Evolutionary conservation across 148 eudicot genomes (phyloP).

Genomic region (Bassia scoparia): DNA sequence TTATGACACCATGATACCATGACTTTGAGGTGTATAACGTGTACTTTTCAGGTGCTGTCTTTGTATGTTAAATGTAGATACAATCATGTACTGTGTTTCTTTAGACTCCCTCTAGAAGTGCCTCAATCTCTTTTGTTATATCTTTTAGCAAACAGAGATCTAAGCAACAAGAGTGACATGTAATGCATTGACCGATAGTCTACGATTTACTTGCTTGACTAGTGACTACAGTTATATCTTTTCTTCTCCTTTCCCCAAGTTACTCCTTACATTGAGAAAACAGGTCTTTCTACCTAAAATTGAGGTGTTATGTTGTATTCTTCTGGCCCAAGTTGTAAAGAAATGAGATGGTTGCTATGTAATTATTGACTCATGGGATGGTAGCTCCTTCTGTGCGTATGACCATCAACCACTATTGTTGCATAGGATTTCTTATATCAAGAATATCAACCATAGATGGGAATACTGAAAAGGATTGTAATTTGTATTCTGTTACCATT

Average conservation of each 20-base stretch:
- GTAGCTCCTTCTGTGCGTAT: not conserved
- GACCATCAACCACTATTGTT: too few relatives aligned
- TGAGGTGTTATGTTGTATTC: not conserved
- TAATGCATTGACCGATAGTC: not conserved
- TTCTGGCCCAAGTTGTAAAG: not conserved
- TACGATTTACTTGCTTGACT: too few relatives aligned
- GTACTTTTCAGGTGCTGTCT: not conserved
- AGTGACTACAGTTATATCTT: too few relatives aligned
- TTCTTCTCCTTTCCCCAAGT: not conserved
- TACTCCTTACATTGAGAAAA: not conserved
- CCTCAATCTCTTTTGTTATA: not conserved
- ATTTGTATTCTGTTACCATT: too few relatives aligned
- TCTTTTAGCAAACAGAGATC: not conserved
- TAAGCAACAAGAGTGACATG: not conserved
- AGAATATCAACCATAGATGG: too few relatives aligned
- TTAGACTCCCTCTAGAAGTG: not conserved
- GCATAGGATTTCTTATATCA: too few relatives aligned
- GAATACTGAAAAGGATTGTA: too few relatives aligned
- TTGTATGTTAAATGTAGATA: not conserved
- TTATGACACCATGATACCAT: not conserved
- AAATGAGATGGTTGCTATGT: conserved; percentile 3
- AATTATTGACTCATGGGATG: too few relatives aligned
- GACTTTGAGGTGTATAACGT: not conserved
- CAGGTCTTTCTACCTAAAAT: not conserved
- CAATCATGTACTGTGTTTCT: not conserved